A percentile compares a stretch with the other conserved stretches of the same genome.
Conservation (phyloP, 2,329 filamentous ascomycete genomes). For the Microsporum ferrugineum region DNA sequence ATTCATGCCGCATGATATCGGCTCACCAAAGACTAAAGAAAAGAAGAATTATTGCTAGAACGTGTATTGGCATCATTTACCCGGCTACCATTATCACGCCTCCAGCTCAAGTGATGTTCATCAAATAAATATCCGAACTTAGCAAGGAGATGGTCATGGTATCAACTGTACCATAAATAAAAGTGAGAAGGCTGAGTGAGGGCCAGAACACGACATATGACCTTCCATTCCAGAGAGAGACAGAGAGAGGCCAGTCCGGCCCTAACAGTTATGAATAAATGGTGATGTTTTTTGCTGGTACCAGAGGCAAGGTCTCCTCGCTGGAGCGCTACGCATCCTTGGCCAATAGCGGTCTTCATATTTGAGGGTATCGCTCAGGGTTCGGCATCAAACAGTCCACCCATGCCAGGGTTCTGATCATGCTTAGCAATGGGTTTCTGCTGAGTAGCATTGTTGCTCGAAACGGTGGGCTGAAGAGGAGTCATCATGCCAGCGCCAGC, state of each 20-base stretch:
- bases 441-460: slow-evolving; percentile 12
- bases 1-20: not conserved
- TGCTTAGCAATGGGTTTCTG: slow-evolving; percentile 30
- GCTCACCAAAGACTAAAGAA: not conserved
- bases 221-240: not conserved
- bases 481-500: slow-evolving; percentile 14
- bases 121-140: not conserved
- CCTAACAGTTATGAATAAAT: not conserved
- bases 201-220: not conserved
- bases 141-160: not conserved
- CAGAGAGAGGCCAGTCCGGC: not conserved
- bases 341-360: not conserved
- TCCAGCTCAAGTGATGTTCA: not conserved
- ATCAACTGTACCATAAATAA: not conserved
- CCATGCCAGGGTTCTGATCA: slow-evolving; percentile 26
- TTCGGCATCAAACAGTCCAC: slow-evolving; percentile 36
- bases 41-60: not conserved
- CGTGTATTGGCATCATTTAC: not conserved
- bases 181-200: not conserved
- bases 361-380: slow-evolving; percentile 12
- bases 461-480: slow-evolving; percentile 13
- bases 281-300: not conserved
- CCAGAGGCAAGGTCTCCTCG: not conserved
- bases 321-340: not conserved
- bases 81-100: not conserved